A percentile compares a stretch with the other conserved stretches of the same genome.
phyloP scores from a whole-genome alignment of 352 stramenopile species.

The Phytophthora pseudosyringae region DNA sequence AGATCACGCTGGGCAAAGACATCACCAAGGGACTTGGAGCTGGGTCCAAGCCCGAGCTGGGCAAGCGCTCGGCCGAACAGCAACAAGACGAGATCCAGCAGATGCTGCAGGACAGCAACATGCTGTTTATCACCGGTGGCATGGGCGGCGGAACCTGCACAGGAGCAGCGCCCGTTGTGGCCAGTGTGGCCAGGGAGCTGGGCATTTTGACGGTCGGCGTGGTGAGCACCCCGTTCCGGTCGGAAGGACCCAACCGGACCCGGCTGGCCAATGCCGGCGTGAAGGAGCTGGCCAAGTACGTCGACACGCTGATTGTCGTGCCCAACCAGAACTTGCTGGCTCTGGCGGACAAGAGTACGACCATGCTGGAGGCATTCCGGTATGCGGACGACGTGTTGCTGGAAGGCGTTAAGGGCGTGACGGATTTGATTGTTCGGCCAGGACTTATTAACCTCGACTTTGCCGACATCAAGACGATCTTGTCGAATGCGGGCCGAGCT shows the following conservation, averaged over 20 bases:
- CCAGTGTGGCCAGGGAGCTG: constrained; percentile 91
- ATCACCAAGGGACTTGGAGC: constrained; percentile 86
- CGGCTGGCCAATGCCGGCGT: constrained; percentile 93
- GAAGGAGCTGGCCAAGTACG: constrained; percentile 91
- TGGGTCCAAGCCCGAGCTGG: constrained; percentile 83
- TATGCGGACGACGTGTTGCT: constrained; percentile 96
- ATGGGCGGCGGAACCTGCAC: constrained; percentile 95
- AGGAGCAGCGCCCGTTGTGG: constrained; percentile 93
- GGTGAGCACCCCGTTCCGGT: constrained; percentile 96
- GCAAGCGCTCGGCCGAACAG: constrained; percentile 86
- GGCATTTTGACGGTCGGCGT: constrained; percentile 96
- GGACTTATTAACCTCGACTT: constrained; percentile 98
- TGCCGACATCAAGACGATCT: constrained; percentile 96
- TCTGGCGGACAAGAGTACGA: constrained; percentile 93
- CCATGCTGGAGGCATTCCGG: constrained; percentile 93
- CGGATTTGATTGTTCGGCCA: constrained; percentile 95
- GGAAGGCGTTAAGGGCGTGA: constrained; percentile 96
- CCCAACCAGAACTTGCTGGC: constrained; percentile 96
- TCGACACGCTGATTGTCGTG: constrained; percentile 97
- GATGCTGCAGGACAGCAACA: constrained; percentile 92
- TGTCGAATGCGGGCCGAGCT: constrained; percentile 93
- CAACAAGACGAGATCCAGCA: constrained; percentile 90
- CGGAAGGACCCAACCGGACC: constrained; percentile 95
- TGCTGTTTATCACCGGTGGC: constrained; percentile 96
- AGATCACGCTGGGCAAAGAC: constrained; percentile 86